Percentiles rank a stretch among this genome's conserved stretches.
Evolutionary conservation across 2,329 filamentous ascomycete species (phyloP).

Genomic region (Diaporthe citriasiana): DNA sequence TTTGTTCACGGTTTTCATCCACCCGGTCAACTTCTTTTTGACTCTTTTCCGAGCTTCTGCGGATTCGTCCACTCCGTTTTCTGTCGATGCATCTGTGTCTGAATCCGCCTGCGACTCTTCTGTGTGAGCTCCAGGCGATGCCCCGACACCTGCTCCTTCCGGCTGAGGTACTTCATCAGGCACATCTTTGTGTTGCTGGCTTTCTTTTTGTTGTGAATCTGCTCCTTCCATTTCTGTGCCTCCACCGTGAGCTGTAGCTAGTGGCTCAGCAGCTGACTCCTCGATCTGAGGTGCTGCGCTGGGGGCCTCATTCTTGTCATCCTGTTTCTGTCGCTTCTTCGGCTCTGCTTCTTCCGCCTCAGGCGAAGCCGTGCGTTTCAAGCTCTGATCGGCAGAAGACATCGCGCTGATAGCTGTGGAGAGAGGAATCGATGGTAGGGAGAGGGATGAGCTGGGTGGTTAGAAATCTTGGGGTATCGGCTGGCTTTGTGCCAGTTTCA

Average conservation of each 20-base stretch:
- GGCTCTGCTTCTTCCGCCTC: background rate
- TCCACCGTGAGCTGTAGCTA: background rate
- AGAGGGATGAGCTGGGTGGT: background rate
- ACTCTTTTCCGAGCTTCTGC: background rate
- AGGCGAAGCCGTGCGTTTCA: background rate
- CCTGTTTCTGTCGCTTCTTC: background rate
- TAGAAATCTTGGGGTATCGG: background rate
- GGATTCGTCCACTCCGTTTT: background rate
- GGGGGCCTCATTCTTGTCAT: background rate
- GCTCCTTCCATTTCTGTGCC: background rate
- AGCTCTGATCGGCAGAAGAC: background rate
- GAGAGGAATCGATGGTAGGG: no score
- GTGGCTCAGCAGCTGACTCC: background rate
- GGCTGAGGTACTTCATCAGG: background rate
- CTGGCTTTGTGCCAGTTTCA: no score
- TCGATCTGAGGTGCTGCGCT: background rate
- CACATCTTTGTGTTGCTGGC: background rate
- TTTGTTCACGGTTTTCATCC: background rate
- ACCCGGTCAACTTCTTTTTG: background rate
- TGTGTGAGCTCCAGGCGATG: background rate
- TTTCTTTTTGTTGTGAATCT: background rate
- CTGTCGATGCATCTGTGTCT: background rate
- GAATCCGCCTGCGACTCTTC: background rate
- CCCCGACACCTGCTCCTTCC: background rate
- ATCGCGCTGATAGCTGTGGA: background rate